phyloP scores from a whole-genome alignment of 352 stramenopile species.

The Pelagophyceae sp. region DNA sequence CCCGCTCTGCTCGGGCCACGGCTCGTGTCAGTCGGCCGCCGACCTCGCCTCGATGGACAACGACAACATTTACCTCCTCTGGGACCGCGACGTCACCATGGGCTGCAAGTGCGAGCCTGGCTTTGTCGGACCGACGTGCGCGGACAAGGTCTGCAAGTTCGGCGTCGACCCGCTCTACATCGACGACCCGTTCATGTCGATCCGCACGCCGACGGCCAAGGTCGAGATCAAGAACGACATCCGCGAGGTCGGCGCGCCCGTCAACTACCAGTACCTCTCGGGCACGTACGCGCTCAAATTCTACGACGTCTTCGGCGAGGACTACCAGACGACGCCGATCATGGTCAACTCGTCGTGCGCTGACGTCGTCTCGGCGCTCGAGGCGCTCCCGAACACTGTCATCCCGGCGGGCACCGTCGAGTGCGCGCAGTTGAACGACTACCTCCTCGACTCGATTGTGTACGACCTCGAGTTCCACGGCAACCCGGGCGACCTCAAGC shows the following conservation, averaged over 20 bases:
- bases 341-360: slow-evolving; percentile 21
- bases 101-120: slow-evolving; percentile 26
- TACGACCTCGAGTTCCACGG: slow-evolving; percentile 42
- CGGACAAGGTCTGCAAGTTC: slow-evolving; percentile 42
- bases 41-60: slow-evolving; percentile 48
- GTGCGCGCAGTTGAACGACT: slow-evolving; percentile 2
- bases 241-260: slow-evolving; percentile 38
- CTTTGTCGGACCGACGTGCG: slow-evolving; percentile 19
- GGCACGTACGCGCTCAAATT: slow-evolving; percentile 28
- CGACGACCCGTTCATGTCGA: slow-evolving; percentile 63
- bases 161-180: slow-evolving; percentile 72
- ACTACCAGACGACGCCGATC: slow-evolving; percentile 44
- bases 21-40: slow-evolving; percentile 51
- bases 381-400: slow-evolving; percentile 45
- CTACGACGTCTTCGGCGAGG: slow-evolving; percentile 34
- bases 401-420: slow-evolving; percentile 42
- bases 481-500: slow-evolving; percentile 42
- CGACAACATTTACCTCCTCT: slow-evolving; percentile 47
- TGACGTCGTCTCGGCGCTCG: neutral
- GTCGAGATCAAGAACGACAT: too few relatives aligned
- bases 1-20: slow-evolving; percentile 50
- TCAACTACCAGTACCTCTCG: slow-evolving; percentile 30
- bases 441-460: slow-evolving; percentile 19
- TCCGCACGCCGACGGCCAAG: too few relatives aligned
- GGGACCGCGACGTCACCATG: slow-evolving; percentile 9